Conservation (phyloP, 2,329 filamentous ascomycete genomes). For the Hymenoscyphus occultus region DNA sequence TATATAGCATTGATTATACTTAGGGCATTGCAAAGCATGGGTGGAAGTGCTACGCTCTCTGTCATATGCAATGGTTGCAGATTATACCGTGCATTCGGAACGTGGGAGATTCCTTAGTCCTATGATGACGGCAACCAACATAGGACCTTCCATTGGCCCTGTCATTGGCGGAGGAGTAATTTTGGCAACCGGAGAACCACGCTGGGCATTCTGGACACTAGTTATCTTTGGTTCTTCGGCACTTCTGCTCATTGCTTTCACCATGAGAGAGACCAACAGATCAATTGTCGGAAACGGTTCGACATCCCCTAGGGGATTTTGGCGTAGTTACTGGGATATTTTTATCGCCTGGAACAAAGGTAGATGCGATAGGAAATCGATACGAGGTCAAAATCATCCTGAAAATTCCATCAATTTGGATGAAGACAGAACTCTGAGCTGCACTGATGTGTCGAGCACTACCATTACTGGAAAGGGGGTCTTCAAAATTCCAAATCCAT, state of each 20-base stretch:
- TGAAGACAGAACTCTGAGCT: not conserved
- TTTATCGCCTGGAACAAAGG: not conserved
- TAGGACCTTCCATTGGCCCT: constrained; percentile 29
- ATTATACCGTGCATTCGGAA: constrained; percentile 63
- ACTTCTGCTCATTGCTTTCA: constrained; percentile 37
- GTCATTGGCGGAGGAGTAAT: constrained; percentile 27
- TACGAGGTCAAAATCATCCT: not conserved
- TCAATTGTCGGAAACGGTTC: constrained; percentile 38
- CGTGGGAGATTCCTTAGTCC: constrained; percentile 53
- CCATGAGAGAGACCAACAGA: constrained; percentile 44
- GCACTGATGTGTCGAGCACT: not conserved
- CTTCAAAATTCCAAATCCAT: not conserved
- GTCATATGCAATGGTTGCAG: constrained; percentile 63
- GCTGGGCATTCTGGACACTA: constrained; percentile 40
- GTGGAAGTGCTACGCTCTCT: constrained; percentile 56
- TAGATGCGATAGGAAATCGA: not conserved
- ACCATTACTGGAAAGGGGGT: not conserved
- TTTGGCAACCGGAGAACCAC: constrained; percentile 33
- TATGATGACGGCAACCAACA: constrained; percentile 15
- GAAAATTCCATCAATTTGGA: not conserved
- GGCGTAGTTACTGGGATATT: not conserved
- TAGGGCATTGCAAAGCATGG: constrained; percentile 56
- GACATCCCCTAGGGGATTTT: not conserved
- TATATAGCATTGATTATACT: constrained; percentile 51
- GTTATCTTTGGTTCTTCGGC: constrained; percentile 36